phyloP scores from a whole-genome alignment of 78 protist genomes.

The Cyanophora paradoxa region DNA sequence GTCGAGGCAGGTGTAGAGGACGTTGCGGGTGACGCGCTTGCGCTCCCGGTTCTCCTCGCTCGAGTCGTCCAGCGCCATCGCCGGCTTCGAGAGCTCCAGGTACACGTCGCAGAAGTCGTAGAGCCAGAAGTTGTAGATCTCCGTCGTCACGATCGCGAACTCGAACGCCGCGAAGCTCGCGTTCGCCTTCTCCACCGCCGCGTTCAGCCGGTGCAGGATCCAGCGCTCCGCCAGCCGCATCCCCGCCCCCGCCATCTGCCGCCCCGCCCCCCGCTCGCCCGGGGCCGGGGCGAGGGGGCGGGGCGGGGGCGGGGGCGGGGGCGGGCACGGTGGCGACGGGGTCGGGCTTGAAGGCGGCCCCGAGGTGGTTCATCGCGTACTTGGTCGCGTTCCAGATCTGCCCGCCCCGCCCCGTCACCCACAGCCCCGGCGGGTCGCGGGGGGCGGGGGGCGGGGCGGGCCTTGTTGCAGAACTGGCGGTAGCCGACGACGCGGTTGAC shows the following conservation, averaged over 20 bases:
- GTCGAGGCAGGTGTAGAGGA: conserved; percentile 70
- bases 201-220: conserved; percentile 77
- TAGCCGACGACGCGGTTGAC: conserved; percentile 72
- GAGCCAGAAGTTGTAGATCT: conserved; percentile 68
- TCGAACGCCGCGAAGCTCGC: conserved; percentile 39
- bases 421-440: too few relatives aligned
- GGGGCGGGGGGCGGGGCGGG: conserved; percentile 78
- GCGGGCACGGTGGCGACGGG: not conserved
- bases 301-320: not conserved
- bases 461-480: conserved; percentile 94
- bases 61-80: conserved; percentile 15
- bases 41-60: conserved; percentile 29
- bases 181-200: conserved; percentile 35
- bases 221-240: conserved; percentile 58
- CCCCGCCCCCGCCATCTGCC: not conserved
- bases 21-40: not conserved
- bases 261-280: not conserved
- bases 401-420: too few relatives aligned
- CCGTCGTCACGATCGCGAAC: conserved; percentile 58
- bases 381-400: conserved; percentile 2
- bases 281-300: not conserved
- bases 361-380: conserved; percentile 46
- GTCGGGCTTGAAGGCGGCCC: conserved; percentile 3
- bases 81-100: conserved; percentile 68
- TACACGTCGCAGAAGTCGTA: conserved; percentile 87